Evolutionary conservation across 345 rosid genomes (phyloP).

Genomic region (Hirschfeldia incana): DNA sequence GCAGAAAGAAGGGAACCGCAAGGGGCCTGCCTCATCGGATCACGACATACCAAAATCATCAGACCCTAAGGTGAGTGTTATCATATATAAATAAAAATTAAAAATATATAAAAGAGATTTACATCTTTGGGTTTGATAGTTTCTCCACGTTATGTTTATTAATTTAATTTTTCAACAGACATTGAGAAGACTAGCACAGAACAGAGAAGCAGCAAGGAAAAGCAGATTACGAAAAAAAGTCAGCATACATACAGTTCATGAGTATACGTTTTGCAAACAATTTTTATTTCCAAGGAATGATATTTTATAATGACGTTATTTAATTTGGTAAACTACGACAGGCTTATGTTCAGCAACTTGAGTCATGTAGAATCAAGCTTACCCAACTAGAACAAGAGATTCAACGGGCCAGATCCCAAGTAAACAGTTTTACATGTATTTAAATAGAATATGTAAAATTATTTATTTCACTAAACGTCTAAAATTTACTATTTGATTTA

Average conservation of each 20-base stretch:
- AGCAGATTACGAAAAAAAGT: slow-evolving; percentile 95
- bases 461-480: not conserved
- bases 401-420: slow-evolving; percentile 88
- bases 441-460: not conserved
- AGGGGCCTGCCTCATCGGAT: slow-evolving; percentile 57
- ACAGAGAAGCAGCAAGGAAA: slow-evolving; percentile 99
- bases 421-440: slow-evolving; percentile 25
- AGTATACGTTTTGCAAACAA: not conserved
- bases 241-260: not conserved
- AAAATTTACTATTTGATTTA: slow-evolving; percentile 7
- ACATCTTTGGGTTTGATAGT: not conserved
- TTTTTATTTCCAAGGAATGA: not conserved
- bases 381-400: slow-evolving; percentile 93
- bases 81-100: not conserved
- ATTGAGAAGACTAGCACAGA: slow-evolving; percentile 95
- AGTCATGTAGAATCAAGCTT: slow-evolving; percentile 89
- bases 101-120: not conserved
- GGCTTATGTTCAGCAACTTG: slow-evolving; percentile 98
- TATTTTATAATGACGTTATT: not conserved
- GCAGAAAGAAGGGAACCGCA: slow-evolving; percentile 58
- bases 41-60: slow-evolving; percentile 62
- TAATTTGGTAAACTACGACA: slow-evolving; percentile 35
- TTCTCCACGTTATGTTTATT: slow-evolving; percentile 12
- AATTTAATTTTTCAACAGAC: slow-evolving; percentile 45
- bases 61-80: slow-evolving; percentile 55